A percentile compares a stretch with the other conserved stretches of the same genome.
Evolutionary conservation across 202 grass and related monocot genomes (phyloP).

Genomic region (Panicum hallii): DNA sequence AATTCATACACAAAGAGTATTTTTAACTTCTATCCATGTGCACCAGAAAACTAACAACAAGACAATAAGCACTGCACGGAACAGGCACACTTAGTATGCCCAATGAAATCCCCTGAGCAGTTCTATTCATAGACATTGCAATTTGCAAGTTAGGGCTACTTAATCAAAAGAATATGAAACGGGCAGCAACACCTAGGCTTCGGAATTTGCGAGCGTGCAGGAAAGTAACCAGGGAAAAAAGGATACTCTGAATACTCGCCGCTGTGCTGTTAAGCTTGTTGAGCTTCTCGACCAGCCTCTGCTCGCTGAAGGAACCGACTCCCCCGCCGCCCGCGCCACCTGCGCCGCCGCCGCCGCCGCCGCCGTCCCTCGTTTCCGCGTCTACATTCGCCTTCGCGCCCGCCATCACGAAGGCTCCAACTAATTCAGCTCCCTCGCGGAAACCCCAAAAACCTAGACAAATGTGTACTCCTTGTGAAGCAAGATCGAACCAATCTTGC

Average conservation of each 20-base stretch:
- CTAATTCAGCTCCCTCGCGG: neutral
- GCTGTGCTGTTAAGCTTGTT: conserved; percentile 83
- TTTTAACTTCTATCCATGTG: neutral
- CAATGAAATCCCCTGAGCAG: conserved; percentile 13
- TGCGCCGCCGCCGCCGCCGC: neutral
- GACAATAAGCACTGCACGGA: neutral
- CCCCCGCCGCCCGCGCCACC: neutral
- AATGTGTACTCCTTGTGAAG: neutral
- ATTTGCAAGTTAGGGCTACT: conserved; percentile 38
- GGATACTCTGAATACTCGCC: conserved; percentile 89
- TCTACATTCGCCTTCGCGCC: conserved; percentile 47
- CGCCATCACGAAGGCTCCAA: conserved; percentile 38
- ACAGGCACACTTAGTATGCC: neutral
- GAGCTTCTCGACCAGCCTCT: conserved; percentile 73
- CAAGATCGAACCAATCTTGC: conserved; percentile 31
- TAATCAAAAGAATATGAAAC: conserved; percentile 19
- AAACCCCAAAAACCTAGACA: conserved; percentile 17
- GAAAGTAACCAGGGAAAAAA: conserved; percentile 41
- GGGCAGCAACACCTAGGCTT: conserved; percentile 2
- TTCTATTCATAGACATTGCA: conserved; percentile 23
- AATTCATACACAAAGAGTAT: conserved; percentile 5
- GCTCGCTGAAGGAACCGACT: conserved; percentile 67
- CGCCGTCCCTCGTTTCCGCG: conserved; percentile 39
- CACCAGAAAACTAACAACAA: conserved; percentile 16
- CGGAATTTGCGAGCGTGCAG: neutral